phyloP scores from a whole-genome alignment of 2,329 filamentous ascomycete genomes.

The Fusarium goolgardi region DNA sequence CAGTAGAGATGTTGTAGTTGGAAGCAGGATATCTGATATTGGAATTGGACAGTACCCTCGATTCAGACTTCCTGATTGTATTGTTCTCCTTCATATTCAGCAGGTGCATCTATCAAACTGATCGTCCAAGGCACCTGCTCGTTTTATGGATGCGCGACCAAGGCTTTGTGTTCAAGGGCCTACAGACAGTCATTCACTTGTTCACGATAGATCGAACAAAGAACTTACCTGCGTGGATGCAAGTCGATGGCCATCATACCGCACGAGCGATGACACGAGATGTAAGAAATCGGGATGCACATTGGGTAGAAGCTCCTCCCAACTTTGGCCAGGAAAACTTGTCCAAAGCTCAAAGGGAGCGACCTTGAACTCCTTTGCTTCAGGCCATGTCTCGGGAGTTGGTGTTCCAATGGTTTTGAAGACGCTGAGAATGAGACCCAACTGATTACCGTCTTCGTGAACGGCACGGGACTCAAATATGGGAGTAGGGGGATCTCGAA shows the following conservation, averaged over 20 bases:
- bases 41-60: neutral
- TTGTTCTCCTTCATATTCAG: neutral
- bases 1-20: neutral
- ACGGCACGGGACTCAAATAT: slow-evolving; percentile 83
- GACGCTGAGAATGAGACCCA: slow-evolving; percentile 90
- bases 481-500: slow-evolving; percentile 63
- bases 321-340: slow-evolving; percentile 73
- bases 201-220: neutral
- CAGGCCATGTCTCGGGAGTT: slow-evolving; percentile 83
- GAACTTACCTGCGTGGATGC: slow-evolving; percentile 65
- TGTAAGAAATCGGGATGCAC: slow-evolving; percentile 69
- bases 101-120: neutral
- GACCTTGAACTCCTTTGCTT: slow-evolving; percentile 72
- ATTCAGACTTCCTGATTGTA: neutral
- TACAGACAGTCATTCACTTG: slow-evolving; percentile 14
- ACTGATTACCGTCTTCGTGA: slow-evolving; percentile 86
- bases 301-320: slow-evolving; percentile 76
- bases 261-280: slow-evolving; percentile 74
- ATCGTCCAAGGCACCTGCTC: neutral
- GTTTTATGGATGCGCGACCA: neutral
- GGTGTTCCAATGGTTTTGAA: slow-evolving; percentile 94
- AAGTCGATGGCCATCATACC: slow-evolving; percentile 77
- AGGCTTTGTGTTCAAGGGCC: slow-evolving; percentile 43
- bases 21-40: neutral
- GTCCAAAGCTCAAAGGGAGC: slow-evolving; percentile 94